phyloP scores from a whole-genome alignment of 192 early-diverging fungal genomes.

The Coemansia sp. region DNA sequence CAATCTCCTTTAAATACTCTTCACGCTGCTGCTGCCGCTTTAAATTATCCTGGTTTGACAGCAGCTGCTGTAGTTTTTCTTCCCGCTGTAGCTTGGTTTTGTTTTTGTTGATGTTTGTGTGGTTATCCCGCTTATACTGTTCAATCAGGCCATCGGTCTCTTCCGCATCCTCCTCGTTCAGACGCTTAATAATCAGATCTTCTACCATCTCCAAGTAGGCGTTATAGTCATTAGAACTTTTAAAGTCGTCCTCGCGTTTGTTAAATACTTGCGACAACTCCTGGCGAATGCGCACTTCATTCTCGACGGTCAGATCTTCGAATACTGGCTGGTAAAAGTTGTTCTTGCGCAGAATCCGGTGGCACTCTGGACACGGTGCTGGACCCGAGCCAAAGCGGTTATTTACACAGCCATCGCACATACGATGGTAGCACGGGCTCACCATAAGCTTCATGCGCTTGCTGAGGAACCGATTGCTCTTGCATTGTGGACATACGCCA shows the following conservation, averaged over 20 bases:
- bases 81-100: conserved; percentile 57
- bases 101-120: conserved; percentile 70
- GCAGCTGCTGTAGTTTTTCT: conserved; percentile 55
- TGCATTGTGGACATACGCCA: conserved; percentile 74
- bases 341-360: conserved; percentile 72
- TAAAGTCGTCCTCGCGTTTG: conserved; percentile 89
- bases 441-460: conserved; percentile 86
- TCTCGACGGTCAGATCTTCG: conserved; percentile 92
- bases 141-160: conserved; percentile 77
- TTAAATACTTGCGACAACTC: conserved; percentile 77
- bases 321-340: conserved; percentile 88
- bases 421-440: conserved; percentile 92
- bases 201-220: conserved; percentile 92
- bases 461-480: conserved; percentile 82
- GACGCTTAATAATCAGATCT: conserved; percentile 72
- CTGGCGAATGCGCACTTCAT: conserved; percentile 84
- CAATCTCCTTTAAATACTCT: conserved; percentile 66
- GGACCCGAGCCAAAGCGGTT: conserved; percentile 80
- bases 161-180: conserved; percentile 82
- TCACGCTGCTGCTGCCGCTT: conserved; percentile 62
- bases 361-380: conserved; percentile 89
- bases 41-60: conserved; percentile 54
- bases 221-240: conserved; percentile 71
- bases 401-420: conserved; percentile 93
- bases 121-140: conserved; percentile 75